Evolutionary conservation across 805 yeast species (phyloP), one percentile per base, ranked within the genome.

Genomic region (Vanderwaltozyma polyspora): DNA sequence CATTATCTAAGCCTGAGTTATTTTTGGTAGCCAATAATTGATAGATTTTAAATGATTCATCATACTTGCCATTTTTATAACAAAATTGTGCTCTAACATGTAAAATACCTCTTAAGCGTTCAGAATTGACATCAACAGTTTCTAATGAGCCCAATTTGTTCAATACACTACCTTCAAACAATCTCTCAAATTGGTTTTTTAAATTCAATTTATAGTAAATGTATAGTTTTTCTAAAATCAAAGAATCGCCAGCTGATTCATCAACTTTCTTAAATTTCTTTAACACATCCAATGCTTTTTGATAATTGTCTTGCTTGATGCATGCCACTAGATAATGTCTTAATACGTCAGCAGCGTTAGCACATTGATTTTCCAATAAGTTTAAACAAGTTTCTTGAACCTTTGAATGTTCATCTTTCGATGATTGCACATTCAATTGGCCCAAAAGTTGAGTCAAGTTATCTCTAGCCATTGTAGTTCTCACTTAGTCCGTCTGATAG

Each of bases 251-350:
- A 33, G 36, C 43, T 21, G 63, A 49, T 6, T 60, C 65, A 13
- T 59, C 60, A 1, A 66, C 55, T 13, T 63, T 60, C 9, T 46
- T 43, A 31, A 55, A 47, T 32, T 65, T 57, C 14, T 59, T 47
- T 30, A 77, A 49, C 26, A 74, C 45, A 29, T 64, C 60, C 12
- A 57, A 45, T 0, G 81, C 85, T 36, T 61, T 57, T 33, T 60
- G 55, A 50, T 79, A 80, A 40, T 69, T 69, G 50, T 79, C 87
- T 48, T 73, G 60, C 46, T 76, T 74, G 54, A 79, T 78, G 47
- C 76, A 57, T 2, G 86, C 68, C 5, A 76, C 75, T 23, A 79
- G 51, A 43, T 75, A 73, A 32, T 63, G 58, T 40, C 59, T 67
- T 26, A 70, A 33, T 9, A 49, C 42, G 9, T 36, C 35, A 10